phyloP scores from a whole-genome alignment of 352 stramenopile species.

The Thalassiosira pacifica region DNA sequence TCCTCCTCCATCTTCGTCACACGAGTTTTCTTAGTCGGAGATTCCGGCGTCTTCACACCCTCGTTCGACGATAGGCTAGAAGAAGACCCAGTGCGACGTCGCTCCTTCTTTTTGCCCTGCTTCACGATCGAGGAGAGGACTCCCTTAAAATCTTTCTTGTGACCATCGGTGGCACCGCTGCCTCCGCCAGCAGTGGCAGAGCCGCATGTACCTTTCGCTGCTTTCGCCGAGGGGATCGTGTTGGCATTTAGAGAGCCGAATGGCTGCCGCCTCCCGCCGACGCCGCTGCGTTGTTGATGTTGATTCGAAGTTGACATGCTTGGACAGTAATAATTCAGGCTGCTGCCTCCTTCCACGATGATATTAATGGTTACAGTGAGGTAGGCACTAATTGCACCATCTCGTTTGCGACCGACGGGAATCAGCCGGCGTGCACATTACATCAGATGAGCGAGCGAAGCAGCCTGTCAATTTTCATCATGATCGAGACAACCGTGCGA shows the following conservation, averaged over 20 bases:
- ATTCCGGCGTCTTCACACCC: neutral
- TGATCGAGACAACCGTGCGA: too few species aligned
- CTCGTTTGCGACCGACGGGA: too few species aligned
- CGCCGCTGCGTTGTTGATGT: too few species aligned
- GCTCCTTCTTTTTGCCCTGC: neutral
- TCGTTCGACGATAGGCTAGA: constrained; percentile 1
- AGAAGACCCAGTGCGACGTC: neutral
- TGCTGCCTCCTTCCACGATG: too few species aligned
- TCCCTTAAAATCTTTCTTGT: constrained; percentile 23
- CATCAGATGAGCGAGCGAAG: too few species aligned
- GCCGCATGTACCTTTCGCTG: neutral
- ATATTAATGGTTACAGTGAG: too few species aligned
- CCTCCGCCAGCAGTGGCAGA: neutral
- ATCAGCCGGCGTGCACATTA: too few species aligned
- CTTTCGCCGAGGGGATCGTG: constrained; percentile 4
- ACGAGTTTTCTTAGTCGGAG: constrained; percentile 9
- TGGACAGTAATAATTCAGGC: too few species aligned
- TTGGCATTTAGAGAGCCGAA: constrained; percentile 44
- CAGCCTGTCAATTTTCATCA: too few species aligned
- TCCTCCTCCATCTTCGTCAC: constrained; percentile 3
- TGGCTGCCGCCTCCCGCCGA: constrained; percentile 17
- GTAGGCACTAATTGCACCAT: too few species aligned
- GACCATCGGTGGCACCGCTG: neutral
- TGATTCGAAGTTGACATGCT: constrained; percentile 24
- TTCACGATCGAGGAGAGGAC: constrained; percentile 24